A percentile compares a stretch with the other conserved stretches of the same genome.
Conservation (phyloP, 2,329 filamentous ascomycete species). For the Penicillium nordicum region DNA sequence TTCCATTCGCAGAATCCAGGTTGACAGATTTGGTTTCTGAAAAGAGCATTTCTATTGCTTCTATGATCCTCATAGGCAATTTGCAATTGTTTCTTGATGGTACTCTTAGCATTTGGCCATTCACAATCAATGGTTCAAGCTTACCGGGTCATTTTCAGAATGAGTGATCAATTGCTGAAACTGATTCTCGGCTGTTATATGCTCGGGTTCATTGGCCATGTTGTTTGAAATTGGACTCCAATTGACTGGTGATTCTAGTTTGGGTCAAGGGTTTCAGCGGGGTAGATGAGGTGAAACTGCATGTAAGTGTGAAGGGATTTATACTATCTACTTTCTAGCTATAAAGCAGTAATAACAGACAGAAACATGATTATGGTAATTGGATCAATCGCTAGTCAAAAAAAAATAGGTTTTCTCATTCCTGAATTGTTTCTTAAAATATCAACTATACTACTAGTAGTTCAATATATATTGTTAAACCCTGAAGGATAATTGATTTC, state of each 20-base stretch:
- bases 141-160: slow-evolving; percentile 65
- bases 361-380: no score
- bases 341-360: neutral
- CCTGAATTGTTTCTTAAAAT: no score
- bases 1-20: slow-evolving; percentile 65
- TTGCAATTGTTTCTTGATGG: slow-evolving; percentile 56
- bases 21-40: slow-evolving; percentile 69
- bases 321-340: neutral
- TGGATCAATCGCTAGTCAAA: neutral
- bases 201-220: slow-evolving; percentile 6
- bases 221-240: neutral
- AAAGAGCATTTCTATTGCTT: slow-evolving; percentile 69
- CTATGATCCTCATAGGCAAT: slow-evolving; percentile 71
- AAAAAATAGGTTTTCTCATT: neutral
- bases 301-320: neutral
- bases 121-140: slow-evolving; percentile 23
- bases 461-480: neutral
- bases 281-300: slow-evolving; percentile 2
- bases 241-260: neutral
- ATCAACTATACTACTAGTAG: neutral
- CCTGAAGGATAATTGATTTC: neutral
- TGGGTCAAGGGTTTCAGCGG: neutral
- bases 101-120: slow-evolving; percentile 8
- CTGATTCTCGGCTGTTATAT: slow-evolving; percentile 53
- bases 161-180: slow-evolving; percentile 70